A percentile compares a stretch with the other conserved stretches of the same genome.
Evolutionary conservation across 1,284 basidiomycete species (phyloP).

Genomic region (Malassezia yamatoensis): DNA sequence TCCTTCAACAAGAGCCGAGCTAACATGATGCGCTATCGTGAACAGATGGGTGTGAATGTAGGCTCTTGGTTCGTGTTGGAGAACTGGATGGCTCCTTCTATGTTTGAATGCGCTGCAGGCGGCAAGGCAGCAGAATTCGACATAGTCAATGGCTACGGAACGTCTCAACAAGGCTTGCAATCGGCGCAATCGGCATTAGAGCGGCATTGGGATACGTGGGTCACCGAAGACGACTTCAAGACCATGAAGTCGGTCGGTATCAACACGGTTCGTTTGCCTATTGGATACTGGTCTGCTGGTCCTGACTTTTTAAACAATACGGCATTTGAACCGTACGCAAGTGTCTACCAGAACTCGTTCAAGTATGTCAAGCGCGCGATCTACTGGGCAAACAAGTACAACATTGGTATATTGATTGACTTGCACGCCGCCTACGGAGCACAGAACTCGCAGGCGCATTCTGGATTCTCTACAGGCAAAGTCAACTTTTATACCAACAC

Average conservation of each 20-base stretch:
- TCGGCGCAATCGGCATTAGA: conserved; percentile 55
- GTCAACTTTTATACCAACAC: conserved; percentile 55
- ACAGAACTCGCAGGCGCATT: conserved; percentile 59
- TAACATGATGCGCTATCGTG: conserved; percentile 40
- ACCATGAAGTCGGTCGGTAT: conserved; percentile 43
- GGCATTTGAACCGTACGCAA: conserved; percentile 55
- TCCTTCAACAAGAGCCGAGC: conserved; percentile 37
- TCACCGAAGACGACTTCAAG: conserved; percentile 53
- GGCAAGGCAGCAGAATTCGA: conserved; percentile 53
- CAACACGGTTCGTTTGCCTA: conserved; percentile 48
- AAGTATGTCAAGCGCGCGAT: conserved; percentile 56
- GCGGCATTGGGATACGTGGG: conserved; percentile 68
- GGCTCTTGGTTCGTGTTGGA: conserved; percentile 59
- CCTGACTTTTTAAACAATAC: conserved; percentile 52
- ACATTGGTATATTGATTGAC: conserved; percentile 65
- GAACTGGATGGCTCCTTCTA: conserved; percentile 64
- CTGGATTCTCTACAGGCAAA: conserved; percentile 55
- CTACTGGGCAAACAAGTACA: conserved; percentile 58
- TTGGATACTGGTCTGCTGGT: conserved; percentile 48
- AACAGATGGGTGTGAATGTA: conserved; percentile 37
- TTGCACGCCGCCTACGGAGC: conserved; percentile 64
- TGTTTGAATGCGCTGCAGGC: conserved; percentile 59
- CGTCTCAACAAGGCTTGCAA: conserved; percentile 51
- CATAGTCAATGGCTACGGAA: conserved; percentile 52
- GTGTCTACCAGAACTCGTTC: conserved; percentile 62